These are phyloP conservation scores for Penstemon davidsonii DNA, from an alignment of 257 asterid species.

Conservation along the genomic window DNA sequence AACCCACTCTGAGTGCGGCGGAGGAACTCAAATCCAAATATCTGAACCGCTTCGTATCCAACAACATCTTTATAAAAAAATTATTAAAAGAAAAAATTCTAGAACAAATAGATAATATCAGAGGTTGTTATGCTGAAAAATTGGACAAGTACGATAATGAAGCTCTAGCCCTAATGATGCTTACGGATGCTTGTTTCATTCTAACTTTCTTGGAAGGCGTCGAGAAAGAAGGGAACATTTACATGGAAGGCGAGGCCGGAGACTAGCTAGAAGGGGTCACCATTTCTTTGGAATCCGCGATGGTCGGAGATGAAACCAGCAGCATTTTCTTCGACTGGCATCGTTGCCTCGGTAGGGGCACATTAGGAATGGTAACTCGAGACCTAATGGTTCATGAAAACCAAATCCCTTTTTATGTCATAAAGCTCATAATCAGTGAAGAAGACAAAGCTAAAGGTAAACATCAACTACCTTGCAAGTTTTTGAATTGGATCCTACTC, in stretches of 20 bases:
- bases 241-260: neutral
- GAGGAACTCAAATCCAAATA: slow-evolving; percentile 23
- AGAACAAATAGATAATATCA: neutral
- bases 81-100: neutral
- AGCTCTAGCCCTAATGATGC: slow-evolving; percentile 13
- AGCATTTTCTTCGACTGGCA: slow-evolving; percentile 12
- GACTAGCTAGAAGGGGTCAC: too few species aligned
- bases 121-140: slow-evolving; percentile 13
- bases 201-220: neutral
- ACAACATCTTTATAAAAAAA: neutral
- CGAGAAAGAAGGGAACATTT: neutral
- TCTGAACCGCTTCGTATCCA: neutral
- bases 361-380: neutral
- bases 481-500: neutral
- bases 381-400: slow-evolving; percentile 20
- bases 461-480: neutral
- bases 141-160: neutral
- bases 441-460: neutral
- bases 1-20: slow-evolving; percentile 1
- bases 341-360: slow-evolving; percentile 13
- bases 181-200: slow-evolving; percentile 17
- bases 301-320: too few species aligned
- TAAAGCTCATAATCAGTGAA: slow-evolving; percentile 14
- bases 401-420: slow-evolving; percentile 14
- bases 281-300: too few species aligned